Percentiles rank a stretch among this genome's conserved stretches.
phyloP scores from a whole-genome alignment of 2,329 filamentous ascomycete species.

The Thermomyces lanuginosus region DNA sequence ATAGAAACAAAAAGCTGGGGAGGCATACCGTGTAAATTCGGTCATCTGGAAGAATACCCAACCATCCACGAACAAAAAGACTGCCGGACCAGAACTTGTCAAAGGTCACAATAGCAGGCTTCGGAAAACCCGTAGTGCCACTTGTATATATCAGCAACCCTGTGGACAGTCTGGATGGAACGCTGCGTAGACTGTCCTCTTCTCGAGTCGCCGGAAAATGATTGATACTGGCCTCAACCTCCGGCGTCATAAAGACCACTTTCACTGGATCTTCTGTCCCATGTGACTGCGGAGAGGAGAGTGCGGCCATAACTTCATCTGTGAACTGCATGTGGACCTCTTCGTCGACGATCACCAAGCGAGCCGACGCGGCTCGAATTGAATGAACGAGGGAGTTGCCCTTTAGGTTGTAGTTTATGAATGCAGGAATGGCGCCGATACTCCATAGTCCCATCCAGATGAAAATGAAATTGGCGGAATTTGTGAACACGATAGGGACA shows the following conservation, averaged over 20 bases:
- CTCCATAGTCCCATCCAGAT: conserved; percentile 65
- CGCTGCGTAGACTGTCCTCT: conserved; percentile 40
- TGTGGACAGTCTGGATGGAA: conserved; percentile 39
- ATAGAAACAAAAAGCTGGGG: not conserved
- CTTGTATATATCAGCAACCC: conserved; percentile 69
- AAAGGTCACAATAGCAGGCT: conserved; percentile 63
- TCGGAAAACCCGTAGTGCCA: conserved; percentile 71
- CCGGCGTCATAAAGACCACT: conserved; percentile 46
- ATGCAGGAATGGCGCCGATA: conserved; percentile 65
- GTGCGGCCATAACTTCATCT: conserved; percentile 23
- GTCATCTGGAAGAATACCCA: conserved; percentile 45
- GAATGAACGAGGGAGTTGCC: conserved; percentile 59
- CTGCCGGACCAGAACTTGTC: conserved; percentile 42
- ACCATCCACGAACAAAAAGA: conserved; percentile 38
- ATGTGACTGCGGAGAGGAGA: conserved; percentile 24
- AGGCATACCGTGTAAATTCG: conserved; percentile 54
- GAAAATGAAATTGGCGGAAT: conserved; percentile 63
- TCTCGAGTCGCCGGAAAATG: conserved; percentile 38
- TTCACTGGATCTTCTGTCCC: conserved; percentile 34
- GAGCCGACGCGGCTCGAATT: conserved; percentile 49
- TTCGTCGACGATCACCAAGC: conserved; percentile 55
- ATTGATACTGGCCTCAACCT: conserved; percentile 39
- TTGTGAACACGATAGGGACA: conserved; percentile 66
- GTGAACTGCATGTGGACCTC: conserved; percentile 39
- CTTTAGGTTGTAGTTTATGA: conserved; percentile 74